These are phyloP conservation scores for Golubevia pallescens DNA, from an alignment of 1,284 basidiomycete species.

Conservation along the genomic window DNA sequence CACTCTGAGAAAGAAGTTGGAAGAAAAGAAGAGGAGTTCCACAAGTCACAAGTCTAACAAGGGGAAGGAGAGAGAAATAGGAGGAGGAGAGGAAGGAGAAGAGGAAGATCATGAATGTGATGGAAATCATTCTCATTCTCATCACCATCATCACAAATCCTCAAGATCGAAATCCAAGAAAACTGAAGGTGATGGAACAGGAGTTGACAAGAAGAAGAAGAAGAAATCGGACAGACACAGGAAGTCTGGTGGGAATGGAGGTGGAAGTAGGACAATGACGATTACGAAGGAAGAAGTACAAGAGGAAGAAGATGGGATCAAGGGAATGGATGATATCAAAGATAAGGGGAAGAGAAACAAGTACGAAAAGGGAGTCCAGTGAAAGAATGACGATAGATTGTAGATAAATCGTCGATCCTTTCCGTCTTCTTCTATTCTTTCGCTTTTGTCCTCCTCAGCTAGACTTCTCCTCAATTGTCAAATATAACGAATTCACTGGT, in stretches of 20 bases:
- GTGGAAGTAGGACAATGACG: not conserved
- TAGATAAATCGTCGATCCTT: too few relatives aligned
- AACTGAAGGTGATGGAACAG: not conserved
- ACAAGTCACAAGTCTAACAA: not conserved
- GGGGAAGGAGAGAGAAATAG: not conserved
- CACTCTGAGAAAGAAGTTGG: not conserved
- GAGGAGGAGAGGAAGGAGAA: too few relatives aligned
- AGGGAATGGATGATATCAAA: not conserved
- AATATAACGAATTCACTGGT: too few relatives aligned
- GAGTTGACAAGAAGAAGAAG: not conserved
- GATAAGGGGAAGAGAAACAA: not conserved
- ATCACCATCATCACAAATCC: not conserved
- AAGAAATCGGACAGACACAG: not conserved
- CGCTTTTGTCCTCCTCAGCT: too few relatives aligned
- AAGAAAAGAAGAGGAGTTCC: not conserved
- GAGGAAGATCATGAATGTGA: too few relatives aligned
- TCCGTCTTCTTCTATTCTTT: too few relatives aligned
- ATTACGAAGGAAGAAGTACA: slow-evolving; percentile 1
- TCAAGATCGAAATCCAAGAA: not conserved
- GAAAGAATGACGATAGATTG: too few relatives aligned
- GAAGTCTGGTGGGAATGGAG: not conserved
- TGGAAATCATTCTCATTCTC: too few relatives aligned
- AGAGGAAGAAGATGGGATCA: not conserved
- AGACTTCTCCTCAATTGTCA: too few relatives aligned
- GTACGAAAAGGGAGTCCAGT: not conserved